phyloP scores from a whole-genome alignment of 176 grass and related monocot species.

The Avena atlantica region DNA sequence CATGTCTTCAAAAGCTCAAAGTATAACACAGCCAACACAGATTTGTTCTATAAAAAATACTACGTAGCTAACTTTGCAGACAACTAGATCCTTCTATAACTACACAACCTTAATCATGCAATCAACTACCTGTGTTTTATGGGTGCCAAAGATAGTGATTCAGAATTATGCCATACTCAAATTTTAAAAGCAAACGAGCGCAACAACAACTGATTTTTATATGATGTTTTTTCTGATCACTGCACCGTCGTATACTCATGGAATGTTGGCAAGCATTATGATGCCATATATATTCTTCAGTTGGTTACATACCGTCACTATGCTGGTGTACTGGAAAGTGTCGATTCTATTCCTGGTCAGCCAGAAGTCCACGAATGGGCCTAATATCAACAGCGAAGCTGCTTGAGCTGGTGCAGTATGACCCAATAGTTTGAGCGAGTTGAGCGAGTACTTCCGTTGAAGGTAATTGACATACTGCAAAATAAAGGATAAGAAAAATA shows the following conservation, averaged over 20 bases:
- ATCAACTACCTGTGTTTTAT: conserved; percentile 12
- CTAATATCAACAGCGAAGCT: conserved; percentile 54
- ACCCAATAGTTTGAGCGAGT: conserved; percentile 66
- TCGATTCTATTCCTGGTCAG: conserved; percentile 61
- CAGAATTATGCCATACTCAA: conserved; percentile 16
- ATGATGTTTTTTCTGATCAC: not conserved
- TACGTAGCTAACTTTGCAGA: conserved; percentile 1
- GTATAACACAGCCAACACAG: not conserved
- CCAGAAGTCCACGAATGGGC: conserved; percentile 59
- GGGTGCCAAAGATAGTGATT: not conserved
- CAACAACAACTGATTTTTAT: not conserved
- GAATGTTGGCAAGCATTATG: conserved; percentile 19
- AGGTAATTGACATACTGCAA: conserved; percentile 69
- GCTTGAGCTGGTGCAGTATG: conserved; percentile 72
- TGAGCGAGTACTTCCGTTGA: conserved; percentile 65
- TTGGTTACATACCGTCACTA: conserved; percentile 39
- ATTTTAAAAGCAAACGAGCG: not conserved
- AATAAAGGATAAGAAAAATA: conserved; percentile 9
- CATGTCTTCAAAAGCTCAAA: not conserved
- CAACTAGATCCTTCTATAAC: not conserved
- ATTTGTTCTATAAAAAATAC: not conserved
- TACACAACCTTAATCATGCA: not conserved
- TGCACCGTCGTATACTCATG: not conserved
- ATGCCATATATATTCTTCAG: not conserved
- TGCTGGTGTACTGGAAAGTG: conserved; percentile 46